Base-by-base conservation (phyloP, 768 basidiomycete species). In the Mycena crocata region DNA sequence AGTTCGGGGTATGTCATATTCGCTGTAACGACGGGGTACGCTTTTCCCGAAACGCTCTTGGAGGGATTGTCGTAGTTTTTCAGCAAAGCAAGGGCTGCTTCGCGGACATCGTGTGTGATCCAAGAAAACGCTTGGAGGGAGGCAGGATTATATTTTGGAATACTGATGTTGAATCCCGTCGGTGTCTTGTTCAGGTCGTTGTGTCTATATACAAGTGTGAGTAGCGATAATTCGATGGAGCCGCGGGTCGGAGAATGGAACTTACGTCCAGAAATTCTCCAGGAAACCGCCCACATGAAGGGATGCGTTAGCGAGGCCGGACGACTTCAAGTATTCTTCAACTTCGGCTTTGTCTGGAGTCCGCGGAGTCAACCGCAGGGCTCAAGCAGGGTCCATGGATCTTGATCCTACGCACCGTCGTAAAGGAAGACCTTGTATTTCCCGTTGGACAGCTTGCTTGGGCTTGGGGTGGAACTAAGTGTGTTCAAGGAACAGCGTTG, bases 11-110 rank as follows among this genome's bases (percentile, higher is more conserved):
- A 40, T 3, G n/a, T 12, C 23, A 56, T 37, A 40, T 46, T 31
- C 15, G 23, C 42, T 9, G 37, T 42, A 19, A 61, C 49, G 4
- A 61, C 28, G 2, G 59, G 39, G 35, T 42, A 51, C 10, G 23
- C 24, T 8, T 61, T 61, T 13, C 49, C 59, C 5, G 48, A 61
- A 2, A 61, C 9, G 30, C 19, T 31, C 30, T 51, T 61, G 8
- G 49, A 51, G 10, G 48, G 48, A 50, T 50, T 48, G 24, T 14
- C 34, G 37, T 61, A 61, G 39, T 21, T 50, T n/a, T 51, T 44
- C 37, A 61, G 35, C 1, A 61, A 37, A 2, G 35, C 37, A 2
- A 61, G 48, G 3, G 28, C 35, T 5, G 45, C 45, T 21, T 34
- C 45, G 14, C 45, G 31, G 2, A 59, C 44, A 23, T 59, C 44